Base-by-base conservation (phyloP, 2,329 filamentous ascomycete genomes). In the Sclerotinia sclerotiorum region DNA sequence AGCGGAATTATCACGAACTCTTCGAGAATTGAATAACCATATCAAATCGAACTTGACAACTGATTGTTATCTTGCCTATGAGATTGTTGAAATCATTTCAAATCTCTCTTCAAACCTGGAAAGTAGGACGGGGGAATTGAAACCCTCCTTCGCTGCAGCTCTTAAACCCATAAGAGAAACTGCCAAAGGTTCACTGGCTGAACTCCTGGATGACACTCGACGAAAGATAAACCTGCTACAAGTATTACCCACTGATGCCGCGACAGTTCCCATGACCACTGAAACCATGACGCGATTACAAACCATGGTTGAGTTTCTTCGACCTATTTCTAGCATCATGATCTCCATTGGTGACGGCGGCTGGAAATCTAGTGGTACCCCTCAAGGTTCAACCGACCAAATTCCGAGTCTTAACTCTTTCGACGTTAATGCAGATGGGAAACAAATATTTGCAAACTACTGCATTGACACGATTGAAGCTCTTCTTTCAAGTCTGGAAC, bases 11-110 rank as follows among this genome's bases (percentile, higher is more conserved):
- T 88, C 90, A 7, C 89, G 92, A 73, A 97, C 95, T 0, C 80
- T 98, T 66, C 88, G 91, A 39, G 94, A 98, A 76, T 84, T 99
- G 44, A 97, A 98, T 78, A 85, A 87, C 62, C 94, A 97, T 76
- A 93, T 98, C 79, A 93, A 94, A 77, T 82, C 86, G 52, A 94
- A 97, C 76, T 82, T 97, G 51, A 87, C 88, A 73, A 97, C 93
- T 0, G 95, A 99, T 78, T 98, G 94, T 79, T 98, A 92, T 78
- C 85, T 99, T 61, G 93, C 93, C 10, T 99, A 97, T 78, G 95
- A 99, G 77, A 92, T 98, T 44, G 92, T 96, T 44, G 94, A 97
- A 75, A 92, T 97, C 70, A 88, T 98, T 58, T 91, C 92, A 0
- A 86, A 85, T 17, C 84, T 97, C 60, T 93, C 93, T 2, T 89